These are phyloP conservation scores for Colletotrichum lupini DNA, from an alignment of 2,329 filamentous ascomycete genomes.

Conservation along the genomic window DNA sequence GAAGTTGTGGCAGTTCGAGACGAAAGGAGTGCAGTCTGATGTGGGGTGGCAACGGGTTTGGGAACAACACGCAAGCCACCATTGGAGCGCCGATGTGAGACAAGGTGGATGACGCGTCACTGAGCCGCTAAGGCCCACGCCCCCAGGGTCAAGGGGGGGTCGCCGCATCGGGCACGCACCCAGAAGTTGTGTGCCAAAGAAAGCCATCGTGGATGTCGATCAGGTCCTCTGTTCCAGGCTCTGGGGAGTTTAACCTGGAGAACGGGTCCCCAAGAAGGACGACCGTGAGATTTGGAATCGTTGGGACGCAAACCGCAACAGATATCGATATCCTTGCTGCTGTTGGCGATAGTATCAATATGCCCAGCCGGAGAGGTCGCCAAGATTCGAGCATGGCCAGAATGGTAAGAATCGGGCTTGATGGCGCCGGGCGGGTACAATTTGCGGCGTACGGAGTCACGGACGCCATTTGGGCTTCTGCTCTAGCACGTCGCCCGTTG, in stretches of 20 bases:
- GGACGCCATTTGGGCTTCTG: not conserved
- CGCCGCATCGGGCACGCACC: conserved; percentile 2
- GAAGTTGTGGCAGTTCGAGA: conserved; percentile 29
- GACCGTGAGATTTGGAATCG: conserved; percentile 4
- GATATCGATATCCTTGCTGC: not conserved
- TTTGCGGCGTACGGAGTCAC: not conserved
- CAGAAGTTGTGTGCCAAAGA: not conserved
- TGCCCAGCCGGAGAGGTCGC: not conserved
- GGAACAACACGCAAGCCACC: conserved; percentile 36
- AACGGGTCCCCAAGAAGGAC: not conserved
- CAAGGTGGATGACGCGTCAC: conserved; percentile 37
- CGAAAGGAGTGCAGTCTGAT: conserved; percentile 28
- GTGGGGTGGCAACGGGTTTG: conserved; percentile 35
- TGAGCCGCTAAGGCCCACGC: conserved; percentile 27
- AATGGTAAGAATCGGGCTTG: not conserved
- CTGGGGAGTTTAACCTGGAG: conserved; percentile 13
- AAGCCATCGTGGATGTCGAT: conserved; percentile 19
- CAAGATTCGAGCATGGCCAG: not conserved
- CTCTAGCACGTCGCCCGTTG: not conserved
- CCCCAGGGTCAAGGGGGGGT: conserved; percentile 12
- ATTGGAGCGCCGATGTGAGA: conserved; percentile 32
- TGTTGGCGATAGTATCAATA: conserved; percentile 9
- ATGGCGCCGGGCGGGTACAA: not conserved
- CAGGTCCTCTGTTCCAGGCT: conserved; percentile 27
- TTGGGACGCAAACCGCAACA: not conserved